Percentiles rank a stretch among this genome's conserved stretches.
These are phyloP conservation scores for Fagopyrum homotropicum DNA, from an alignment of 148 eudicot genomes.

Conservation along the genomic window DNA sequence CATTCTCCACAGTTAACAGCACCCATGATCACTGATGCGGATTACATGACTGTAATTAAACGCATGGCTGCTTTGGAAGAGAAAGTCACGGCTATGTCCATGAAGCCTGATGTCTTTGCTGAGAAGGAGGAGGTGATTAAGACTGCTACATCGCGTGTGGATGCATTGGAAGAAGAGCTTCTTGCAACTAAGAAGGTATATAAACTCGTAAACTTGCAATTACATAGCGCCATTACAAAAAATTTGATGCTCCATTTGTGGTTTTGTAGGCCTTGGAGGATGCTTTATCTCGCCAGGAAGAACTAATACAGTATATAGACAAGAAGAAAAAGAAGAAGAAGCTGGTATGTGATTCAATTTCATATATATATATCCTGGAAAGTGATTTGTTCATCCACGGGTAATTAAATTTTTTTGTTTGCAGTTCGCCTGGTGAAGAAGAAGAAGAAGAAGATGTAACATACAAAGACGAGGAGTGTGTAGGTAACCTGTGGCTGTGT, in stretches of 20 bases:
- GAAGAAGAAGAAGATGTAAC: neutral
- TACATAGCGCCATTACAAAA: neutral
- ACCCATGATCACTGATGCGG: slow-evolving; percentile 30
- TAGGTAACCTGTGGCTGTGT: slow-evolving; percentile 9
- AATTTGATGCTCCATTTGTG: too few relatives aligned
- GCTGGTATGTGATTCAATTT: slow-evolving; percentile 14
- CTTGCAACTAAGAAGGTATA: slow-evolving; percentile 36
- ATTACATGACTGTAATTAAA: slow-evolving; percentile 40
- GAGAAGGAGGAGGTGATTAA: slow-evolving; percentile 41
- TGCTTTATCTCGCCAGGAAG: slow-evolving; percentile 47
- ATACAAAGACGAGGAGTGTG: neutral
- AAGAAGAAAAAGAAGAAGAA: slow-evolving; percentile 72
- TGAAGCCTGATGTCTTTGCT: slow-evolving; percentile 37
- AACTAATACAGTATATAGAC: slow-evolving; percentile 62
- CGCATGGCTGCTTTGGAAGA: slow-evolving; percentile 49
- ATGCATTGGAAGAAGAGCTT: slow-evolving; percentile 37
- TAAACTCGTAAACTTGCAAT: neutral
- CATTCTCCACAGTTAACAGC: slow-evolving; percentile 17
- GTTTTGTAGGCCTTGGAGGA: slow-evolving; percentile 67
- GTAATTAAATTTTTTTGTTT: neutral
- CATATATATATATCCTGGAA: too few relatives aligned
- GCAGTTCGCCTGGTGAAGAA: slow-evolving; percentile 12
- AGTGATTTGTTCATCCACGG: neutral
- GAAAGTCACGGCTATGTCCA: slow-evolving; percentile 31
- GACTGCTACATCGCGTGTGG: slow-evolving; percentile 35